phyloP scores from a whole-genome alignment of 495 filamentous ascomycete genomes.

The Letharia lupina region DNA sequence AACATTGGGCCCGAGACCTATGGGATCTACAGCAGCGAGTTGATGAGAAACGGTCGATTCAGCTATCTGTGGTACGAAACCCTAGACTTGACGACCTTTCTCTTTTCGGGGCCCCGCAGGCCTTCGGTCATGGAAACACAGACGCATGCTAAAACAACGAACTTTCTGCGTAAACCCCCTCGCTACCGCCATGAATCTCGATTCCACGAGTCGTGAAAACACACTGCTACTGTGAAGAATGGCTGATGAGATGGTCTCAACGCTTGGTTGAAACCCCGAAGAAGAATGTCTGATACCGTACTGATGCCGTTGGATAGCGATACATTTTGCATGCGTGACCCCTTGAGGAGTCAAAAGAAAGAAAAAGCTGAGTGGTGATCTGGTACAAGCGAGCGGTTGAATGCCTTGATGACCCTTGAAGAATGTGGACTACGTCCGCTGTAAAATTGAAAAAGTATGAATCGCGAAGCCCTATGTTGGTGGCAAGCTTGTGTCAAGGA shows the following conservation, averaged over 20 bases:
- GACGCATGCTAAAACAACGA: not conserved
- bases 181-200: not conserved
- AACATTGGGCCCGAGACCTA: no score
- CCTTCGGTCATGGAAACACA: not conserved
- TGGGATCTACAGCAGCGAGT: no score
- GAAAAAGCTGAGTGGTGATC: not conserved
- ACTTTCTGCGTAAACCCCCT: not conserved
- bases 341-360: not conserved
- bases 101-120: not conserved
- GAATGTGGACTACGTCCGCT: not conserved
- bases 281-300: not conserved
- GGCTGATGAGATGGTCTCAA: not conserved
- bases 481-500: not conserved
- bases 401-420: not conserved
- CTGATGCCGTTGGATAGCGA: not conserved
- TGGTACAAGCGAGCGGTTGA: not conserved
- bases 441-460: not conserved
- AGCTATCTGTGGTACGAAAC: not conserved
- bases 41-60: not conserved
- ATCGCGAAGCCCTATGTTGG: not conserved
- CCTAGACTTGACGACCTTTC: not conserved
- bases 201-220: not conserved
- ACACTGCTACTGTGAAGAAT: not conserved
- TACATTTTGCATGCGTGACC: not conserved
- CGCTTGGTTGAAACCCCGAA: not conserved